These are phyloP conservation scores for Gracilaria vermiculophylla DNA, from an alignment of 23 red algal genomes.

Conservation along the genomic window DNA sequence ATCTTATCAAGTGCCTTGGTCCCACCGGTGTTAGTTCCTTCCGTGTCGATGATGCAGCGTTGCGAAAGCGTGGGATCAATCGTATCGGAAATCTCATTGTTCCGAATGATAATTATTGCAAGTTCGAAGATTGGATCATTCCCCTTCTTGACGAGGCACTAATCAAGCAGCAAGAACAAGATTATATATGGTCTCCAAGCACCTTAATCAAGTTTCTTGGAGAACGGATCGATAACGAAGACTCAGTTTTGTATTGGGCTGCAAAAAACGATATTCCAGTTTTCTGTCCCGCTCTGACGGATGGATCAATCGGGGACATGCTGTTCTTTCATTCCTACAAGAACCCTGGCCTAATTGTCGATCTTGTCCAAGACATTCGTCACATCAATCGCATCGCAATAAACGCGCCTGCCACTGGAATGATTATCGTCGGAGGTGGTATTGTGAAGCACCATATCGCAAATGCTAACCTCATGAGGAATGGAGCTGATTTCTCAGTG, in stretches of 20 bases:
- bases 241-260: conserved; percentile 92
- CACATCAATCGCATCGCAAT: conserved; percentile 79
- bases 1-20: conserved; percentile 98
- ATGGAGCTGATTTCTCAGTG: conserved; percentile 94
- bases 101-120: conserved; percentile 98
- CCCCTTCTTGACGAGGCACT: conserved; percentile 89
- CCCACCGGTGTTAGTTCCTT: conserved; percentile 87
- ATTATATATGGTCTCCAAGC: conserved; percentile 76
- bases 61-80: conserved; percentile 90
- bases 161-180: conserved; percentile 28
- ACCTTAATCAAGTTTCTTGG: conserved; percentile 82
- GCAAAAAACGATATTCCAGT: conserved; percentile 88
- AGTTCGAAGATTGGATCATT: conserved; percentile 98
- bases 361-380: conserved; percentile 88
- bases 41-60: conserved; percentile 46
- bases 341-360: conserved; percentile 82
- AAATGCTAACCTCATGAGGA: conserved; percentile 99
- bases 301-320: conserved; percentile 96
- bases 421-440: conserved; percentile 94
- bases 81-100: conserved; percentile 96
- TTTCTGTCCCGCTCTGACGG: conserved; percentile 98
- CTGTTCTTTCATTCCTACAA: conserved; percentile 96
- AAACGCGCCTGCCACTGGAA: conserved; percentile 71
- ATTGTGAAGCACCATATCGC: conserved; percentile 98
- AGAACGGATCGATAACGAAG: conserved; percentile 72